A percentile compares a stretch with the other conserved stretches of the same genome.
Evolutionary conservation across 345 rosid genomes (phyloP).

Genomic region (Eucalyptus erythrocorys): DNA sequence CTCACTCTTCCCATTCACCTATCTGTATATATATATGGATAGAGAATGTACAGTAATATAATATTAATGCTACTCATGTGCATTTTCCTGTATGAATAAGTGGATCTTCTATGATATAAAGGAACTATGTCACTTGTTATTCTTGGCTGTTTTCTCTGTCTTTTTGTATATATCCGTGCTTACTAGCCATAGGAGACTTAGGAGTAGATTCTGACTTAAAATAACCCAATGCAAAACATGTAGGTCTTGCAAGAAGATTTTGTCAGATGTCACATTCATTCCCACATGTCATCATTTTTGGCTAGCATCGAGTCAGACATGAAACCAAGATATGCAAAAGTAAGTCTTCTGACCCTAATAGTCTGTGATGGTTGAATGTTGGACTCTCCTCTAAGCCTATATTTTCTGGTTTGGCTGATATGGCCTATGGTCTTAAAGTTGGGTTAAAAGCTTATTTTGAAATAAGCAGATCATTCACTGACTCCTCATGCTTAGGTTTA

Average conservation of each 20-base stretch:
- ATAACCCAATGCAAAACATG: neutral
- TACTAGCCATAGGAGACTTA: neutral
- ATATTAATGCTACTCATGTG: neutral
- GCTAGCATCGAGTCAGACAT: conserved; percentile 11
- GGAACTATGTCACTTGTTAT: neutral
- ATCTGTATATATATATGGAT: neutral
- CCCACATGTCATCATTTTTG: conserved; percentile 44
- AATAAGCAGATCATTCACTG: neutral
- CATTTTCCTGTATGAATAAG: neutral
- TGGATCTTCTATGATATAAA: neutral
- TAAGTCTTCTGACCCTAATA: conserved; percentile 3
- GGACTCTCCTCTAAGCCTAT: neutral
- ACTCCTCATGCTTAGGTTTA: neutral
- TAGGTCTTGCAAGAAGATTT: conserved; percentile 88
- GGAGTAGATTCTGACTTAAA: neutral
- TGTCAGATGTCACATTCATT: conserved; percentile 57
- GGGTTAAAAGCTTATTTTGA: neutral
- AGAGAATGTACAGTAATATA: neutral
- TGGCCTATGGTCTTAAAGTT: neutral
- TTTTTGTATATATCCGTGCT: neutral
- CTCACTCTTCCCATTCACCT: neutral
- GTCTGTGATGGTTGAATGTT: neutral
- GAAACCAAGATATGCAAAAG: conserved; percentile 44
- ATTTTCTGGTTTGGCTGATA: neutral
- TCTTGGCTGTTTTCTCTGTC: neutral